Evolutionary conservation across 306 rosid genomes (phyloP).

Genomic region (Cicer arietinum): DNA sequence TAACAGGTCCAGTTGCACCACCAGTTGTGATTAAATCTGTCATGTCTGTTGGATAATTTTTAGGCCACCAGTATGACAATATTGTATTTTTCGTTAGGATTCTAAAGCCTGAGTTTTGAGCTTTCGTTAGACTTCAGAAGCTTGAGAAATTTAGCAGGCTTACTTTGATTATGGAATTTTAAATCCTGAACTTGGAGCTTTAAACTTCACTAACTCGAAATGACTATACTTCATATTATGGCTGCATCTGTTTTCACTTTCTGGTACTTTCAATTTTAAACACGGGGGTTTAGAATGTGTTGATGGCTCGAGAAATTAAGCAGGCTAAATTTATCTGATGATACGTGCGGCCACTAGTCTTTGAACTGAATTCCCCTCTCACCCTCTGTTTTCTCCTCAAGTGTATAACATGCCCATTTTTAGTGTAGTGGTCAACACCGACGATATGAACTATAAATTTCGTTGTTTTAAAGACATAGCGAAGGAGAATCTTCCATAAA

Average conservation of each 20-base stretch:
- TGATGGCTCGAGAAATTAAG: slow-evolving; percentile 10
- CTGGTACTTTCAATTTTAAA: background rate
- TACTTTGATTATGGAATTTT: background rate
- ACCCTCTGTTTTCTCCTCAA: background rate
- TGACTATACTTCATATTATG: background rate
- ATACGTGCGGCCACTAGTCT: background rate
- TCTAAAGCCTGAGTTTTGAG: background rate
- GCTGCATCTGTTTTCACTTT: slow-evolving; percentile 18
- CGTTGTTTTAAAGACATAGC: slow-evolving; percentile 10
- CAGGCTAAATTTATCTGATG: background rate
- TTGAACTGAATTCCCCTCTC: background rate
- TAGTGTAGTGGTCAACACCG: background rate
- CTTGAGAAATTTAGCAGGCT: background rate
- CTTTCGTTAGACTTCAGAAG: background rate
- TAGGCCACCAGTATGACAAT: background rate
- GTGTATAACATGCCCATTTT: background rate
- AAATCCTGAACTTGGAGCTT: background rate
- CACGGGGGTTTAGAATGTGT: background rate
- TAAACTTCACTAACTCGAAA: background rate
- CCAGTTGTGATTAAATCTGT: slow-evolving; percentile 2
- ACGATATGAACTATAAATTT: background rate
- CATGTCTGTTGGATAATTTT: slow-evolving; percentile 2
- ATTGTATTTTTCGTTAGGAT: background rate
- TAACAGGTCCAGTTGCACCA: slow-evolving; percentile 9
- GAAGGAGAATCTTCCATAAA: background rate